A percentile compares a stretch with the other conserved stretches of the same genome.
Evolutionary conservation across 192 early-diverging fungal species (phyloP).

Genomic region (Entomortierella beljakovae): DNA sequence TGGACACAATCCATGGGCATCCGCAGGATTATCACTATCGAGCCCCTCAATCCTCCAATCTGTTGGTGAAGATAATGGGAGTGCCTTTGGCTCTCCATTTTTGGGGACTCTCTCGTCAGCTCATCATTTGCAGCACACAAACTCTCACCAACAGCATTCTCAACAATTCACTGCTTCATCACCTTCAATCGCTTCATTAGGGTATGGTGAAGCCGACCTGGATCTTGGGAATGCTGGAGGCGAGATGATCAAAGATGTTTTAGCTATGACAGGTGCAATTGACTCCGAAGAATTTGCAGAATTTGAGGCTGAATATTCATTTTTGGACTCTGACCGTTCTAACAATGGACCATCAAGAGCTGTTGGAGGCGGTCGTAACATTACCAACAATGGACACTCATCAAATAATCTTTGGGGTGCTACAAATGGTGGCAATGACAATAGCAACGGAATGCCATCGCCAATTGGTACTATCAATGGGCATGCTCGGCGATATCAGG

Average conservation of each 20-base stretch:
- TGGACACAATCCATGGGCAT: conserved; percentile 37
- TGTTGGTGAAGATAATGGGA: conserved; percentile 8
- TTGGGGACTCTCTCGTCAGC: conserved; percentile 30
- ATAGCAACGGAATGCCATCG: conserved; percentile 33
- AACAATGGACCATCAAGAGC: conserved; percentile 13
- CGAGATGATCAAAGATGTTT: conserved; percentile 50
- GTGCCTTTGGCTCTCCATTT: conserved; percentile 33
- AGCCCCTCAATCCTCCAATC: conserved; percentile 26
- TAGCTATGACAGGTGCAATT: conserved; percentile 46
- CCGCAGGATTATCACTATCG: conserved; percentile 28
- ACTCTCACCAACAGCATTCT: conserved; percentile 9
- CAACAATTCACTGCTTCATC: conserved; percentile 11
- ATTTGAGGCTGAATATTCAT: conserved; percentile 34
- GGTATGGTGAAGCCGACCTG: conserved; percentile 21
- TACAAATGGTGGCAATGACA: neutral
- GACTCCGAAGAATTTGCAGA: conserved; percentile 47
- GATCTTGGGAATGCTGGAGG: conserved; percentile 42
- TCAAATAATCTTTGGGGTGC: conserved; percentile 18
- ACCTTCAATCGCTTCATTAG: conserved; percentile 7
- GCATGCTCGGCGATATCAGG: conserved; percentile 29
- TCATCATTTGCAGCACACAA: conserved; percentile 22
- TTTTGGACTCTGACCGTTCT: conserved; percentile 16
- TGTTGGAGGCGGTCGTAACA: conserved; percentile 29
- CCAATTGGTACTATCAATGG: conserved; percentile 48
- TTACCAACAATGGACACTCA: conserved; percentile 10